Evolutionary conservation across 371 early-diverging fungal species (phyloP), one percentile per base, ranked within the genome.

Genomic region (Apophysomyces variabilis): DNA sequence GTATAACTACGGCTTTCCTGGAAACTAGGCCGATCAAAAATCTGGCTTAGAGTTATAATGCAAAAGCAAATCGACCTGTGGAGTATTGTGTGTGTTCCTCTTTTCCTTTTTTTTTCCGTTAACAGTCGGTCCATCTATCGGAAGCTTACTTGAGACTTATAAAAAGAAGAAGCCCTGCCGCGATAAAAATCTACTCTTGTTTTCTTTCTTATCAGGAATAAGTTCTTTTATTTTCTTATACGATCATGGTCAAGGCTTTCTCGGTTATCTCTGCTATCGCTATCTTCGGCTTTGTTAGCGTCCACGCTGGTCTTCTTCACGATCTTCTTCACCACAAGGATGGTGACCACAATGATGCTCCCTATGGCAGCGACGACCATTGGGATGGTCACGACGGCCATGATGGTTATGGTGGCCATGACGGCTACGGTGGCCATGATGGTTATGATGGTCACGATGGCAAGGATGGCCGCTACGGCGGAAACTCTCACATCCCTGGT

Each of bases 281-380:
- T 21, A n/a, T 50, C 54, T 50, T 50, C 11, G 54, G 54, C 54
- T n/a, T 50, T 50, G 54, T 50, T 9, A 21, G 54, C 21, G 54
- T 50, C 54, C n/a, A 50, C 4, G 54, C 54, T 35, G 54, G 54
- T 50, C 9, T 50, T 26, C 54, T 50, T 26, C 18, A 21, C 21
- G 54, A 32, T 9, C 18, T 21, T 4, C n/a, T 50, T 5, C 54
- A 50, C 54, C 54, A 50, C 21, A 9, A 50, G n/a, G 46, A 45
- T 13, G 43, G 14, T 4, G 46, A 45, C 16, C 8, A 45, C 16
- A 45, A 1, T 13, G 16, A 45, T 13, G 5, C 8, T 6, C 13
- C 13, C 46, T 6, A 7, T 13, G 13, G 13, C 12, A 5, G 16
- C 46, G 46, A 45, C 46, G 46, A 45, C 46, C 46, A 13, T n/a